Evolutionary conservation across 305 asterid species (phyloP).

Genomic region (Fraxinus dipetala): DNA sequence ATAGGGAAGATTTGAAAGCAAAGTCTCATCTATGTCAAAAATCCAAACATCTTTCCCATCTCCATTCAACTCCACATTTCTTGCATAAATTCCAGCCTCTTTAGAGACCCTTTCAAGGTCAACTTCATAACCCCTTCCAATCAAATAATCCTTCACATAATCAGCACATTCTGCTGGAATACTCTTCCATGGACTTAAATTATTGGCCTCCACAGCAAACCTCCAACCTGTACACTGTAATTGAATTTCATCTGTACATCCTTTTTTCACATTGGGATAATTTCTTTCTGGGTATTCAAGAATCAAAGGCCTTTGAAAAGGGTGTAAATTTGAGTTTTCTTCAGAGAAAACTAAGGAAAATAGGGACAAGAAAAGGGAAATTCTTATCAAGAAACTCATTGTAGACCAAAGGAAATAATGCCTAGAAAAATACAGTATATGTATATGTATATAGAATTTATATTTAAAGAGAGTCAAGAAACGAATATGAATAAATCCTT

Average conservation of each 20-base stretch:
- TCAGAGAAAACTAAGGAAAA: conserved; percentile 23
- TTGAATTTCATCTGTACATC: conserved; percentile 27
- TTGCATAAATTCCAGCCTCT: conserved; percentile 50
- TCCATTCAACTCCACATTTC: conserved; percentile 38
- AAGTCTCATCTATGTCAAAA: conserved; percentile 77
- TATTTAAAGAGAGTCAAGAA: not conserved
- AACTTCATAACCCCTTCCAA: conserved; percentile 37
- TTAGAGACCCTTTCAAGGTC: conserved; percentile 50
- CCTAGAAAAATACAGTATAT: not conserved
- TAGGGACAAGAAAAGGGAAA: conserved; percentile 27
- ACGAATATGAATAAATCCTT: conserved; percentile 5
- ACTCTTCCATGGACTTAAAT: conserved; percentile 61
- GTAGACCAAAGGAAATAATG: conserved; percentile 15
- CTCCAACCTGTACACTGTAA: conserved; percentile 71
- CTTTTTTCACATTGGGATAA: conserved; percentile 27
- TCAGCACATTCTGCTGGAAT: conserved; percentile 57
- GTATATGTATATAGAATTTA: not conserved
- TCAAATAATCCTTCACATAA: conserved; percentile 56
- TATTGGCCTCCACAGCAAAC: conserved; percentile 70
- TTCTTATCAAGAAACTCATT: conserved; percentile 23
- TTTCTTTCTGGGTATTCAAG: conserved; percentile 27
- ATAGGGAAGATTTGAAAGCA: conserved; percentile 77
- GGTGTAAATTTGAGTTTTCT: not conserved
- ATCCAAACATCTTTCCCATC: conserved; percentile 67
- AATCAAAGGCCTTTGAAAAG: conserved; percentile 11